Conservation (phyloP, 2,329 filamentous ascomycete genomes). For the Pleurostoma richardsiae region DNA sequence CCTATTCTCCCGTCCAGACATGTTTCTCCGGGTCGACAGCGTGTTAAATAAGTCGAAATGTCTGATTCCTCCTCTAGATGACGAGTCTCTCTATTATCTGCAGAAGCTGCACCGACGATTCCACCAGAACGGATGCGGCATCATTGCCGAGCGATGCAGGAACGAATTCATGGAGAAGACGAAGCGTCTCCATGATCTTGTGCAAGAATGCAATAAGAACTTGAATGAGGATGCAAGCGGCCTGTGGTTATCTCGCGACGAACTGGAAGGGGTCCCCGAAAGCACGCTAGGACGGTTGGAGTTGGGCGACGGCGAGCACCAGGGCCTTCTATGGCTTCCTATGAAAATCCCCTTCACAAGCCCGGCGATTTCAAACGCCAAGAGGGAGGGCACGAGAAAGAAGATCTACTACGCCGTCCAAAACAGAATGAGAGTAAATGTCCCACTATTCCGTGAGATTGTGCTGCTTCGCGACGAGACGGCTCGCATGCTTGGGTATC, state of each 20-base stretch:
- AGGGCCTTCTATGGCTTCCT: slow-evolving; percentile 5
- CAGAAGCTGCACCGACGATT: slow-evolving; percentile 6
- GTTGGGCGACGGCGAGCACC: slow-evolving; percentile 1
- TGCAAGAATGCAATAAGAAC: slow-evolving; percentile 4
- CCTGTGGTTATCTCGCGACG: slow-evolving; percentile 5
- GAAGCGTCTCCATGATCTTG: background rate
- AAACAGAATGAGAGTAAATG: slow-evolving; percentile 8
- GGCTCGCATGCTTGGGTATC: slow-evolving; percentile 50
- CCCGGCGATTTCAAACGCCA: slow-evolving; percentile 3
- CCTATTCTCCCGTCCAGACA: slow-evolving; percentile 4
- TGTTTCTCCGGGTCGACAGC: slow-evolving; percentile 6
- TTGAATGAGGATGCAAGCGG: slow-evolving; percentile 5
- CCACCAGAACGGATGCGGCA: slow-evolving; percentile 5
- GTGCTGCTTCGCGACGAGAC: slow-evolving; percentile 51
- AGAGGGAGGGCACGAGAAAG: slow-evolving; percentile 4
- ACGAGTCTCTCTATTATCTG: slow-evolving; percentile 3
- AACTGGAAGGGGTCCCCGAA: slow-evolving; percentile 6
- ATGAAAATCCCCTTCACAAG: slow-evolving; percentile 2
- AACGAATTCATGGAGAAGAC: background rate
- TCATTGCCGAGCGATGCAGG: background rate
- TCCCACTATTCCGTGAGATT: slow-evolving; percentile 45
- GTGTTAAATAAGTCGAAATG: slow-evolving; percentile 1
- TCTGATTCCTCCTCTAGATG: background rate
- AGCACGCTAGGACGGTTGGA: background rate
- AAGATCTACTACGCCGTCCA: slow-evolving; percentile 3